phyloP scores from a whole-genome alignment of 306 rosid genomes.

The Begonia loranthoides region DNA sequence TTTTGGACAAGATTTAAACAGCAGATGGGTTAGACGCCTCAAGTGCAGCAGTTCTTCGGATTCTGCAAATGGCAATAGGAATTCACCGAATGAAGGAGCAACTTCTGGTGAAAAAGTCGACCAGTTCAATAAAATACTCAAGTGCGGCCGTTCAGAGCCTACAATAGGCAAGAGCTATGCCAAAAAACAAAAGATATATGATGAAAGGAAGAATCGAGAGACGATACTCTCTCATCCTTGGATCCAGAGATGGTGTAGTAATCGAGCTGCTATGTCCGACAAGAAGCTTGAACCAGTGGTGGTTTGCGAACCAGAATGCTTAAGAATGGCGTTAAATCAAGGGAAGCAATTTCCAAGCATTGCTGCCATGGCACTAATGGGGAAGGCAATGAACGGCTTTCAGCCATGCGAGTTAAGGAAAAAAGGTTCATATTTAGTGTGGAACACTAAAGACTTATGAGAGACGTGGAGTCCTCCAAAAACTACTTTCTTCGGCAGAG shows the following conservation, averaged over 20 bases:
- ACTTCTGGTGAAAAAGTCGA: slow-evolving; percentile 26
- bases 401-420: slow-evolving; percentile 32
- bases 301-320: slow-evolving; percentile 23
- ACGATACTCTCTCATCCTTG: slow-evolving; percentile 66
- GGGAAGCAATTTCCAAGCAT: slow-evolving; percentile 70
- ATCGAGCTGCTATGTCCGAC: slow-evolving; percentile 15
- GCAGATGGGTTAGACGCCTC: slow-evolving; percentile 77
- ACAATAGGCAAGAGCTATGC: slow-evolving; percentile 12
- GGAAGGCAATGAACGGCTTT: slow-evolving; percentile 44
- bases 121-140: slow-evolving; percentile 16
- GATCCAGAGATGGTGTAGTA: slow-evolving; percentile 63
- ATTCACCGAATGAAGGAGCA: slow-evolving; percentile 34
- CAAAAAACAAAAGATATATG: slow-evolving; percentile 3
- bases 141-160: slow-evolving; percentile 26
- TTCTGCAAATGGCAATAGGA: slow-evolving; percentile 31
- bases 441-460: slow-evolving; percentile 37
- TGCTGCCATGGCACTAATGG: slow-evolving; percentile 95
- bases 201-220: slow-evolving; percentile 20
- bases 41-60: slow-evolving; percentile 29
- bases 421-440: slow-evolving; percentile 45
- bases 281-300: slow-evolving; percentile 22
- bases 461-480: background rate
- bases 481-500: too few species aligned
- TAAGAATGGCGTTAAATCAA: slow-evolving; percentile 12
- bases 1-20: slow-evolving; percentile 41